A percentile compares a stretch with the other conserved stretches of the same genome.
Evolutionary conservation across 345 rosid species (phyloP).

Genomic region (Rubroshorea leprosula): DNA sequence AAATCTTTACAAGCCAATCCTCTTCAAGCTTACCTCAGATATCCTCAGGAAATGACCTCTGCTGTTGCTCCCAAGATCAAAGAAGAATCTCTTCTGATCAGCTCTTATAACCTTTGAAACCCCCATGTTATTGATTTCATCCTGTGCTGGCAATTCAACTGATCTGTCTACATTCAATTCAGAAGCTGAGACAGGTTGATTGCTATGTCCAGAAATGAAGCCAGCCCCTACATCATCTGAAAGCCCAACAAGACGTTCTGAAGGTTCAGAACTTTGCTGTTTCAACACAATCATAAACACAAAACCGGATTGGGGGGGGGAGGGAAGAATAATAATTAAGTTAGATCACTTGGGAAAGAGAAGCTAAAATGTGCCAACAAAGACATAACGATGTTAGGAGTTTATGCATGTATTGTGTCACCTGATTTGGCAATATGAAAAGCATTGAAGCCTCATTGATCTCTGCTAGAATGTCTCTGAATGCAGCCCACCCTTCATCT

Average conservation of each 20-base stretch:
- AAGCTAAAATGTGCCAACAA: neutral
- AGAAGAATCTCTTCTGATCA: conserved; percentile 92
- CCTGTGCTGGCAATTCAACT: conserved; percentile 62
- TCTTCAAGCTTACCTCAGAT: conserved; percentile 62
- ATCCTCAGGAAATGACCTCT: conserved; percentile 94
- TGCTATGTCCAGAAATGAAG: conserved; percentile 88
- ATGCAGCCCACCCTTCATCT: conserved; percentile 98
- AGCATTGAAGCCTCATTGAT: conserved; percentile 79
- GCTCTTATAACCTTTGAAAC: conserved; percentile 84
- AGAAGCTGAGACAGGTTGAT: conserved; percentile 61
- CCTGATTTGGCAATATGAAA: conserved; percentile 73
- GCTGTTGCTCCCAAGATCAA: conserved; percentile 91
- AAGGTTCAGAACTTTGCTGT: conserved; percentile 68
- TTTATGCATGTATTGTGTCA: conserved; percentile 19
- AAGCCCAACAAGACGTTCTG: conserved; percentile 77
- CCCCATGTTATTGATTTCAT: conserved; percentile 55
- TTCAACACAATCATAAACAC: conserved; percentile 10
- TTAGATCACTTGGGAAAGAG: conserved; percentile 14
- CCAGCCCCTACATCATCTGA: conserved; percentile 99
- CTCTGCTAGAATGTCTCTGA: conserved; percentile 87
- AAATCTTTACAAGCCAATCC: neutral
- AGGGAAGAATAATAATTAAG: conserved; percentile 2
- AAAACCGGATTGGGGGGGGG: conserved; percentile 4
- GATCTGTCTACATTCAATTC: conserved; percentile 68
- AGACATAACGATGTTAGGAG: conserved; percentile 10